These are phyloP conservation scores for Candida maltosa DNA, from an alignment of 805 yeast genomes.

Conservation along the genomic window DNA sequence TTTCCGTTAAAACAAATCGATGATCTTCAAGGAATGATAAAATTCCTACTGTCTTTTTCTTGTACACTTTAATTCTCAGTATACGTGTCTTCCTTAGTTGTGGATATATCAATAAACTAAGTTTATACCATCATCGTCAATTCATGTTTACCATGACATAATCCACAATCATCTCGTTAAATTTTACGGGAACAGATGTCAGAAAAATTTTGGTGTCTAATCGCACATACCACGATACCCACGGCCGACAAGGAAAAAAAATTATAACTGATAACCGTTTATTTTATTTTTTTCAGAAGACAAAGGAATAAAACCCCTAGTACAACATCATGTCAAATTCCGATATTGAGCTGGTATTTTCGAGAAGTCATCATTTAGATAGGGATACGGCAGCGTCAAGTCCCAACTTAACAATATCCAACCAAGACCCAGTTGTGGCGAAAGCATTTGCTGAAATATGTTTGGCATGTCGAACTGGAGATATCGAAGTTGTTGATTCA, in stretches of 20 bases:
- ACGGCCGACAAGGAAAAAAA: background rate
- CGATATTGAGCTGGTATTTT: background rate
- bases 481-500: constrained; percentile 58
- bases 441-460: constrained; percentile 47
- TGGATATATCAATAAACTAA: no score
- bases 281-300: background rate
- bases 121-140: no score
- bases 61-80: no score
- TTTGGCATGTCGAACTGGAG: constrained; percentile 68
- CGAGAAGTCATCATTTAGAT: background rate
- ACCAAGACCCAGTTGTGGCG: constrained; percentile 4
- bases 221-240: background rate
- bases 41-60: no score
- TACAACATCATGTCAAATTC: background rate
- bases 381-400: background rate
- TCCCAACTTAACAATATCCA: background rate
- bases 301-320: no score
- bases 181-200: background rate
- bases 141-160: no score
- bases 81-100: no score
- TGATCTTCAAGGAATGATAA: no score
- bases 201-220: background rate
- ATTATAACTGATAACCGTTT: background rate
- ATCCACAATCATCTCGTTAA: background rate
- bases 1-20: no score